A percentile compares a stretch with the other conserved stretches of the same genome.
These are phyloP conservation scores for Saccharum spontaneum DNA, from an alignment of 176 grass and related monocot species.

Conservation along the genomic window DNA sequence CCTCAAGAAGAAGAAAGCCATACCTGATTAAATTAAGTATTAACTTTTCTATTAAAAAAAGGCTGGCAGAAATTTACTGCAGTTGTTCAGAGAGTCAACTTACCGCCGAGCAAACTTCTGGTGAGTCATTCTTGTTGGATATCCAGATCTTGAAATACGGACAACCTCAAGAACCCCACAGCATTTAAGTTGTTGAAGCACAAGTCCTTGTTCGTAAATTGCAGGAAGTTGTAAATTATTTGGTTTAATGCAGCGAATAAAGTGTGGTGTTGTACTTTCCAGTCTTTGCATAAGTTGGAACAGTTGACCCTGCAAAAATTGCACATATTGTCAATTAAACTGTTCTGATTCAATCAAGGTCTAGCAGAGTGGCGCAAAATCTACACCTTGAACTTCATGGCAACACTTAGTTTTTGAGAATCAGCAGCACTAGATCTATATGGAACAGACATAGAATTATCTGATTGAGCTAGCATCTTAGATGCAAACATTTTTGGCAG, in stretches of 20 bases:
- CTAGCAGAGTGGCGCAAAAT: not conserved
- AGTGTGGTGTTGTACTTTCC: constrained; percentile 93
- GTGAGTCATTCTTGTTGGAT: constrained; percentile 97
- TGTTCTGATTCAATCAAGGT: constrained; percentile 36
- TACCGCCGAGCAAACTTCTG: constrained; percentile 97
- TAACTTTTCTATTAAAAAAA: constrained; percentile 7
- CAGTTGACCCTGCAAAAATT: constrained; percentile 66
- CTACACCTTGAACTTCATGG: constrained; percentile 94
- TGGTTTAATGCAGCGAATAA: constrained; percentile 98
- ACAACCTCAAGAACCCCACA: constrained; percentile 99
- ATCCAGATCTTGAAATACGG: constrained; percentile 95
- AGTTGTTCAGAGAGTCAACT: constrained; percentile 33
- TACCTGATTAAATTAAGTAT: constrained; percentile 59
- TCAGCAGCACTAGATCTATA: constrained; percentile 78
- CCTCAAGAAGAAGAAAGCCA: constrained; percentile 94
- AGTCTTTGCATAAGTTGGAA: constrained; percentile 99
- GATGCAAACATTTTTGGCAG: constrained; percentile 86
- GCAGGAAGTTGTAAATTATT: constrained; percentile 91
- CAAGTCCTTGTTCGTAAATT: constrained; percentile 86
- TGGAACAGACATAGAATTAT: constrained; percentile 49
- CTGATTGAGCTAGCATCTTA: constrained; percentile 88
- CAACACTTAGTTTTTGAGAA: constrained; percentile 93
- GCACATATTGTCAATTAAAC: constrained; percentile 12
- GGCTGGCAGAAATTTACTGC: constrained; percentile 5
- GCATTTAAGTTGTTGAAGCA: constrained; percentile 92